phyloP scores from a whole-genome alignment of 768 basidiomycete genomes.

The Chalciporus pseudorubinellus region DNA sequence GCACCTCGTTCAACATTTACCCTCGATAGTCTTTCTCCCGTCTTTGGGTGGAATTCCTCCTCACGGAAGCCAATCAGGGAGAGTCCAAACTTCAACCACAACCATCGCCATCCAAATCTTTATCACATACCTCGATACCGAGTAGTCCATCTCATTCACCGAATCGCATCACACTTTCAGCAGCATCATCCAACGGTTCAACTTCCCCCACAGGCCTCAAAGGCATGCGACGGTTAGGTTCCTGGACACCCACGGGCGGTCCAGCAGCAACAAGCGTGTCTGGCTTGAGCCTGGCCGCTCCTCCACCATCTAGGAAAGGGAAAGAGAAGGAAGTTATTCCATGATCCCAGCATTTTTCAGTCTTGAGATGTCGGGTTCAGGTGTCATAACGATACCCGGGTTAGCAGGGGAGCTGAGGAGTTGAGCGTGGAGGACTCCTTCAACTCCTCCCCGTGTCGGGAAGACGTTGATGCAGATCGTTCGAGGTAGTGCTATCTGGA shows the following conservation, averaged over 20 bases:
- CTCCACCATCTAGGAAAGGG: slow-evolving; percentile 44
- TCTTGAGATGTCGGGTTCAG: neutral
- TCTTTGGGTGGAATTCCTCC: slow-evolving; percentile 95
- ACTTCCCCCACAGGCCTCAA: slow-evolving; percentile 25
- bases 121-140: slow-evolving; percentile 39
- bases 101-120: slow-evolving; percentile 18
- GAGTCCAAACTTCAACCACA: slow-evolving; percentile 25
- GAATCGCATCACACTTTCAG: slow-evolving; percentile 8
- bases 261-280: slow-evolving; percentile 41
- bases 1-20: slow-evolving; percentile 1
- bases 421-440: neutral
- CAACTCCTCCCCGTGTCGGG: neutral
- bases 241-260: slow-evolving; percentile 34
- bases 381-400: slow-evolving; percentile 3
- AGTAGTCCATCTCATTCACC: slow-evolving; percentile 32
- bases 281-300: slow-evolving; percentile 30
- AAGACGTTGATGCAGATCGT: slow-evolving; percentile 6
- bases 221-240: slow-evolving; percentile 37
- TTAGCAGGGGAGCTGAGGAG: neutral
- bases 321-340: slow-evolving; percentile 41
- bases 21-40: slow-evolving; percentile 84
- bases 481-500: slow-evolving; percentile 2
- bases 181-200: slow-evolving; percentile 6
- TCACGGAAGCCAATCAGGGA: slow-evolving; percentile 76
- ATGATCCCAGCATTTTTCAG: slow-evolving; percentile 3